Base-by-base conservation (phyloP, 1,284 basidiomycete genomes). In the Apiotrichum gracile region DNA sequence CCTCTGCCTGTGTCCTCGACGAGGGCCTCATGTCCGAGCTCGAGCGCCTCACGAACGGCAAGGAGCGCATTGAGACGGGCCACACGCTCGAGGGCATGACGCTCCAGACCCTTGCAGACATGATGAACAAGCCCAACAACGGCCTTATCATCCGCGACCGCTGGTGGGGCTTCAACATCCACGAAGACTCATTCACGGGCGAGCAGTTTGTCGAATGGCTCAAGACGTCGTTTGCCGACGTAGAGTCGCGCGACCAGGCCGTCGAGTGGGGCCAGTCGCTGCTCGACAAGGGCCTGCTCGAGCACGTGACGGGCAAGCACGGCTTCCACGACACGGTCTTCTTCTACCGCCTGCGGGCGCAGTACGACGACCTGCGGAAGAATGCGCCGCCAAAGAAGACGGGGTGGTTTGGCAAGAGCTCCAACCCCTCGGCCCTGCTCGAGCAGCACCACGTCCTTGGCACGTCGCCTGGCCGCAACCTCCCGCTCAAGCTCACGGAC, bases 191-290 rank as follows among this genome's bases (percentile, higher is more conserved):
- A 4, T 94, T 96, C 69, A 88, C 84, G 13, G 91, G 91, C 0
- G 84, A 83, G 54, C 87, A 91, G 47, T 84, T 94, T 61, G 85
- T 90, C 33, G 85, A 84, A 1, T 96, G 91, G 91, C 77, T 93
- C 19, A 83, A 87, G 26, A 81, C 86, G 37, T 88, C 90, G 65
- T 93, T 91, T 67, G 80, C 85, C 33, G 91, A 93, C 67, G 82
- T 93, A 3, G 84, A 85, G 5, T 86, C 84, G 5, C 78, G 87
- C 51, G 83, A 85, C 37, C 86, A 90, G 62, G 91, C 82, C 0
- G 76, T 81, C n/a, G 87, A 91, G 55, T 86, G 84, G 81, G 91
- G 88, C 4, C 75, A 80, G 35, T 85, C 80, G 60, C 69, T 93
- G 22, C 80, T 85, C 60, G 84, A 88, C 45, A 83, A 86, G 65